A percentile compares a stretch with the other conserved stretches of the same genome.
These are phyloP conservation scores for Uronychia binucleata DNA, from an alignment of 73 alveolate species.

Conservation along the genomic window DNA sequence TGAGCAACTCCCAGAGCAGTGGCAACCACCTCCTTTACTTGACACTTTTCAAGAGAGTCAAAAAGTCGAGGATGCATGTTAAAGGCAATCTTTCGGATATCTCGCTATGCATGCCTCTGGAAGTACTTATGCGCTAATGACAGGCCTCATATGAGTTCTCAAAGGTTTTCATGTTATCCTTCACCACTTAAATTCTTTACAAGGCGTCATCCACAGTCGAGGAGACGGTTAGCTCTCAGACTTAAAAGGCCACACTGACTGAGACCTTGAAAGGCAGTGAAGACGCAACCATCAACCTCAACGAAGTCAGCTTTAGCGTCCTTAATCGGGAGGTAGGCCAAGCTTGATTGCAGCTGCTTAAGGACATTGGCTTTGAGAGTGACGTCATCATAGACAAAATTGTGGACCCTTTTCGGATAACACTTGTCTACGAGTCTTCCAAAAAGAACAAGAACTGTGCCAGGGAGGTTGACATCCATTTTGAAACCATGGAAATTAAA, in stretches of 20 bases:
- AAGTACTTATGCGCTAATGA: neutral
- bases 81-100: constrained; percentile 30
- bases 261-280: neutral
- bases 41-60: neutral
- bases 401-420: constrained; percentile 46
- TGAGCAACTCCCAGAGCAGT: neutral
- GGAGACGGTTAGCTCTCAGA: neutral
- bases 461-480: constrained; percentile 21
- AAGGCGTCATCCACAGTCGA: neutral
- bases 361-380: neutral
- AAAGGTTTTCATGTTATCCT: constrained; percentile 43
- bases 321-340: constrained; percentile 31
- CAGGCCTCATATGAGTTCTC: constrained; percentile 17
- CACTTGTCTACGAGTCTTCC: constrained; percentile 33
- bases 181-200: constrained; percentile 11
- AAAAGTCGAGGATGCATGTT: constrained; percentile 13
- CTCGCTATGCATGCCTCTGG: constrained; percentile 38
- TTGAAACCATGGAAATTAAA: constrained; percentile 57
- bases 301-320: constrained; percentile 25
- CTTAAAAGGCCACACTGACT: neutral
- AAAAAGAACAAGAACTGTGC: constrained; percentile 3
- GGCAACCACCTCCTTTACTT: neutral
- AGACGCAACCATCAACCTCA: constrained; percentile 41
- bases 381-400: constrained; percentile 38
- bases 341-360: neutral